Conservation (phyloP, 805 yeast species). For the Nakazawaea wyomingensis region DNA sequence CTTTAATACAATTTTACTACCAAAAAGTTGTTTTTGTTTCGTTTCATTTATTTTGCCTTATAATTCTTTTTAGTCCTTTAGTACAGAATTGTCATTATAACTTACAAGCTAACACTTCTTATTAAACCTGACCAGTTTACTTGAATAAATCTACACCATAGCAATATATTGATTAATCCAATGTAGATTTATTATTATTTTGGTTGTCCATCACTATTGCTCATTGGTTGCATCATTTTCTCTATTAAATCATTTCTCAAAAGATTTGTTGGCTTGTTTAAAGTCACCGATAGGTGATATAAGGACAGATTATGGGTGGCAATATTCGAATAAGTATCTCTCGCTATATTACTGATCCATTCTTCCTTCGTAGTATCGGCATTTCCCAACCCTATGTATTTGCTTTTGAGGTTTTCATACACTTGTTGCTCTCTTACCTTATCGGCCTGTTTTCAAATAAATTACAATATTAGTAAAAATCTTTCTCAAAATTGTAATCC, state of each 20-base stretch:
- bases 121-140: no score
- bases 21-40: no score
- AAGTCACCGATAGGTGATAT: slow-evolving; percentile 48
- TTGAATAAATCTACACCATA: no score
- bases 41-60: no score
- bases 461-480: no score
- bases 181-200: not conserved
- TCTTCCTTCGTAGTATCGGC: slow-evolving; percentile 65
- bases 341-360: slow-evolving; percentile 60
- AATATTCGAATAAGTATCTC: slow-evolving; percentile 61
- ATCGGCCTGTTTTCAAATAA: no score
- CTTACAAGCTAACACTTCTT: no score
- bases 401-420: slow-evolving; percentile 50
- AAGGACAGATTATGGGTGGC: slow-evolving; percentile 54
- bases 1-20: no score
- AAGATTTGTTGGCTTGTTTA: slow-evolving; percentile 37
- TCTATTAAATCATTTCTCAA: slow-evolving; percentile 29
- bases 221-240: slow-evolving; percentile 28
- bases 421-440: slow-evolving; percentile 55
- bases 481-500: no score
- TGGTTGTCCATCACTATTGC: slow-evolving; percentile 1
- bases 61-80: no score
- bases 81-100: no score
- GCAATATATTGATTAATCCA: no score
- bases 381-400: slow-evolving; percentile 73